These are phyloP conservation scores for Colletotrichum abscissum DNA, from an alignment of 2,329 filamentous ascomycete species.

Conservation along the genomic window DNA sequence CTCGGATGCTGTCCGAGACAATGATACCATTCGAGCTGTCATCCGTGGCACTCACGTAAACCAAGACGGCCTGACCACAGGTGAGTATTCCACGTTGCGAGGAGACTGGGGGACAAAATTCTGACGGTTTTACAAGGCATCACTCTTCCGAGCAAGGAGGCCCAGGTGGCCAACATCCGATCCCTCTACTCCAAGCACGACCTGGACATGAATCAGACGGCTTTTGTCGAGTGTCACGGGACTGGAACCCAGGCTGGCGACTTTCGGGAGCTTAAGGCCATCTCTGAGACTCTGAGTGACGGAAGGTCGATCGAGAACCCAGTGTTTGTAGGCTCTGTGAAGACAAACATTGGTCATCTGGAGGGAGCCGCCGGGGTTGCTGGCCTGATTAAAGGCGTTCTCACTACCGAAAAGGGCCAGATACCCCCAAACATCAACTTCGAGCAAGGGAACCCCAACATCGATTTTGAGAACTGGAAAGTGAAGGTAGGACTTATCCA, in stretches of 20 bases:
- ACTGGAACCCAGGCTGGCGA: conserved; percentile 70
- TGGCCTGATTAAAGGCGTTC: conserved; percentile 63
- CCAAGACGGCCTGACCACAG: conserved; percentile 68
- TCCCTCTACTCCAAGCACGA: conserved; percentile 57
- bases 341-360: conserved; percentile 65
- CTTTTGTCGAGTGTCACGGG: conserved; percentile 68
- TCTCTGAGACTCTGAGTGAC: conserved; percentile 56
- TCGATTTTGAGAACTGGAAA: conserved; percentile 58
- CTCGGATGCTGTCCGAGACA: conserved; percentile 65
- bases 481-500: conserved; percentile 51
- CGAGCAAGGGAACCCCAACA: conserved; percentile 55
- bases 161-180: conserved; percentile 63
- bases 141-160: conserved; percentile 65
- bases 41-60: conserved; percentile 66
- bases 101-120: not conserved
- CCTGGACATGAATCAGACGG: conserved; percentile 57
- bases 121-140: conserved; percentile 53
- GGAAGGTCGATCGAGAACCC: conserved; percentile 49
- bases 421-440: conserved; percentile 67
- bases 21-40: conserved; percentile 67
- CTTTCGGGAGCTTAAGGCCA: conserved; percentile 59
- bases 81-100: conserved; percentile 41
- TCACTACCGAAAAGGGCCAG: conserved; percentile 60
- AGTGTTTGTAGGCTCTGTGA: conserved; percentile 63
- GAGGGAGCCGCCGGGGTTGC: conserved; percentile 64